phyloP scores from a whole-genome alignment of 306 rosid species.

The Elaeagnus macrophylla region DNA sequence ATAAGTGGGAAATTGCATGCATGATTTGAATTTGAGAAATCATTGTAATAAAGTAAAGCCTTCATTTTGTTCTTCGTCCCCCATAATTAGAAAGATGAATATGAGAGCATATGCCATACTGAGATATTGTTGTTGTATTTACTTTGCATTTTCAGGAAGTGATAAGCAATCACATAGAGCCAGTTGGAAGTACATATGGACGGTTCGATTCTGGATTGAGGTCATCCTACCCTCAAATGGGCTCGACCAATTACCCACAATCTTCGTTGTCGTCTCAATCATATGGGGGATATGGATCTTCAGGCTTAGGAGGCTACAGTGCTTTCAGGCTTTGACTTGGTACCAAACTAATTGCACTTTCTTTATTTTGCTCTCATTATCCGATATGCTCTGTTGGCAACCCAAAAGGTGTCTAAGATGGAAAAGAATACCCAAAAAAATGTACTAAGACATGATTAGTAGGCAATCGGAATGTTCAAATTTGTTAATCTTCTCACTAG shows the following conservation, averaged over 20 bases:
- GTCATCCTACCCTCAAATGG: slow-evolving; percentile 64
- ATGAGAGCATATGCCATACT: not conserved
- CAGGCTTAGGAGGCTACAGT: slow-evolving; percentile 73
- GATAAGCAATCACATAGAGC: slow-evolving; percentile 53
- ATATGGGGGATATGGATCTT: slow-evolving; percentile 62
- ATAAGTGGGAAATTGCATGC: no score
- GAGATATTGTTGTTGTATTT: not conserved
- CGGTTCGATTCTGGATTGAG: slow-evolving; percentile 59
- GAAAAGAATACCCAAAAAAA: no score
- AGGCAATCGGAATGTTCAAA: no score
- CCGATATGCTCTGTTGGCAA: no score
- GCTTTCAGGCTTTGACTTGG: slow-evolving; percentile 37
- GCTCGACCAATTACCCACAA: slow-evolving; percentile 43
- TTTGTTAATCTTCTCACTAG: no score
- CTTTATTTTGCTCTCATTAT: no score
- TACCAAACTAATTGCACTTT: no score
- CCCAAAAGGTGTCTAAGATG: no score
- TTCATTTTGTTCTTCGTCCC: not conserved
- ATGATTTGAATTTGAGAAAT: no score
- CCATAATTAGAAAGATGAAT: not conserved
- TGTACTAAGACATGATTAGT: no score
- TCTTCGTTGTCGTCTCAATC: slow-evolving; percentile 63
- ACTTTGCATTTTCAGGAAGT: slow-evolving; percentile 54
- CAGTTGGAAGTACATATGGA: slow-evolving; percentile 48
- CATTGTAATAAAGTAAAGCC: no score